These are phyloP conservation scores for Trichoderma asperellum DNA, from an alignment of 2,329 filamentous ascomycete species.

Conservation along the genomic window DNA sequence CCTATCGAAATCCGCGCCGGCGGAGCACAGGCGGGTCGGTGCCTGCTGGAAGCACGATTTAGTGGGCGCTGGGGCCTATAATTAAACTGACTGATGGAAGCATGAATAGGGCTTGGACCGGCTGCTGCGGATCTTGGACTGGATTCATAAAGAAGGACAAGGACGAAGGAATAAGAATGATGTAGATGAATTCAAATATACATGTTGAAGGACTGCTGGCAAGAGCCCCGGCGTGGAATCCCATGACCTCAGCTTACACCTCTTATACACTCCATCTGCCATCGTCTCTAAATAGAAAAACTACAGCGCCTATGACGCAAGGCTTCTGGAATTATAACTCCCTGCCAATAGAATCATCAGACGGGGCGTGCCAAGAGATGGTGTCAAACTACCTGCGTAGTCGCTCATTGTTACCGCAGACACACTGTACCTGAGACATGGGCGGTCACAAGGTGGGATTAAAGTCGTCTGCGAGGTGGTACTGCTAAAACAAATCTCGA, in stretches of 20 bases:
- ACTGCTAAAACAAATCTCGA: background rate
- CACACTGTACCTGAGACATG: background rate
- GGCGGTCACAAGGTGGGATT: background rate
- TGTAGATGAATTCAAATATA: background rate
- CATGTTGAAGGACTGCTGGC: background rate
- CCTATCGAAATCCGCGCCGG: background rate
- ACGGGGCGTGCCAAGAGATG: background rate
- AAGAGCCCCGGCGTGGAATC: background rate
- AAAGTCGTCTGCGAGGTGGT: background rate
- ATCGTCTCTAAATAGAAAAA: background rate
- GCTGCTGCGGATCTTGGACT: background rate
- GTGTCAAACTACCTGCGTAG: background rate
- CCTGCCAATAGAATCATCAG: background rate
- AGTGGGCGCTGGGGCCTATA: background rate
- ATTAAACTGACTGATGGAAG: background rate
- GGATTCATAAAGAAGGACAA: background rate
- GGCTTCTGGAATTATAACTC: background rate
- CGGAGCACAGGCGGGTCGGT: background rate
- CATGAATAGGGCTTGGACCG: background rate
- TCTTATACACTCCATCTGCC: background rate
- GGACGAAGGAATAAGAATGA: background rate
- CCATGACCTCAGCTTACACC: background rate
- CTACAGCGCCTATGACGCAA: background rate
- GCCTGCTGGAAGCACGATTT: background rate
- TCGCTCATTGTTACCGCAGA: background rate